phyloP scores from a whole-genome alignment of 2,329 filamentous ascomycete genomes.

The Ophiobolus disseminans region DNA sequence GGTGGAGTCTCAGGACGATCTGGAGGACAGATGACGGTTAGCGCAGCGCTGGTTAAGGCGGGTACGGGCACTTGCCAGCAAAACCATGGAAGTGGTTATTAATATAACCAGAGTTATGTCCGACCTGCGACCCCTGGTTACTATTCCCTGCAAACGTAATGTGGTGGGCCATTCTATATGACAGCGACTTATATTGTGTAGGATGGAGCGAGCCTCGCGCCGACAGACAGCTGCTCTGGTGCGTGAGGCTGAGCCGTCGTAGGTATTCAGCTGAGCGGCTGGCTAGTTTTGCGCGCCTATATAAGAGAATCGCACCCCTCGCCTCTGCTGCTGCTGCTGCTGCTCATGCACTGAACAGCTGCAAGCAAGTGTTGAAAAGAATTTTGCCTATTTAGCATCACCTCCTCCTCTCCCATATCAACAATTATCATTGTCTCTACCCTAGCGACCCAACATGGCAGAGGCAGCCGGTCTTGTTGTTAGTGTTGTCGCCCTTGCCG shows the following conservation, averaged over 20 bases:
- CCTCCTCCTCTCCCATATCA: neutral
- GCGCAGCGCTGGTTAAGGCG: neutral
- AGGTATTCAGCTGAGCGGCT: neutral
- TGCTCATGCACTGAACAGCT: neutral
- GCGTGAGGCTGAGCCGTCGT: neutral
- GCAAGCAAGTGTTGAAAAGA: neutral
- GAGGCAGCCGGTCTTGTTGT: constrained; percentile 24
- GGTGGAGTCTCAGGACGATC: constrained; percentile 1
- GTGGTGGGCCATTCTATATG: neutral
- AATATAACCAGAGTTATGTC: neutral
- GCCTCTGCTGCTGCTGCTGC: neutral
- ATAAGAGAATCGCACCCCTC: neutral
- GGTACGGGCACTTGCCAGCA: neutral
- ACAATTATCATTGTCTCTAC: neutral
- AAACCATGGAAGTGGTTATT: neutral
- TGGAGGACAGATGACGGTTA: neutral
- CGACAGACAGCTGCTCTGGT: neutral
- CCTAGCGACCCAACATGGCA: constrained; percentile 9
- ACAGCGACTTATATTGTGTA: neutral
- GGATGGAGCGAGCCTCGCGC: neutral
- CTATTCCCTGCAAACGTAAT: neutral
- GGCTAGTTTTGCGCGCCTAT: neutral
- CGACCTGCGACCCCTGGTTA: neutral
- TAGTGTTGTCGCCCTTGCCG: constrained; percentile 23
- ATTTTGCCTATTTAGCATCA: neutral